Conservation (phyloP, 768 basidiomycete species). For the Tulasnella sp. region DNA sequence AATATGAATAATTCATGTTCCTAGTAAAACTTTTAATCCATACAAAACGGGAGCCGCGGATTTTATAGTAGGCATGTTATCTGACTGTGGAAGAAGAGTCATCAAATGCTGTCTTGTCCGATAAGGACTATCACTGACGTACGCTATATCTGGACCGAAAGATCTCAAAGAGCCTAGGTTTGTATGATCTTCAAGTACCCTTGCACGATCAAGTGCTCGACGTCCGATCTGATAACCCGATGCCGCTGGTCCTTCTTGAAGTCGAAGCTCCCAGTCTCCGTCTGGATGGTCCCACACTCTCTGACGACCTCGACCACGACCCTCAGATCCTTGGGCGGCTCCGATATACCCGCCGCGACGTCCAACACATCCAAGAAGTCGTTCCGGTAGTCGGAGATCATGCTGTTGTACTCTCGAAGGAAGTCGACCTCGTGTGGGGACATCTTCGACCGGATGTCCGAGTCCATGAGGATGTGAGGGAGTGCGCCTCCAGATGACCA, state of each 20-base stretch:
- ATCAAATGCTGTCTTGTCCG: too few species aligned
- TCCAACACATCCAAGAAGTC: slow-evolving; percentile 75
- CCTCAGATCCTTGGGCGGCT: slow-evolving; percentile 82
- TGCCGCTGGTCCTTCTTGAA: slow-evolving; percentile 85
- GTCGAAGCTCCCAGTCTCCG: slow-evolving; percentile 82
- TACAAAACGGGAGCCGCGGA: too few species aligned
- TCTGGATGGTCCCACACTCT: slow-evolving; percentile 87
- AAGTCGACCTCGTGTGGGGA: slow-evolving; percentile 79
- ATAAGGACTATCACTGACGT: too few species aligned
- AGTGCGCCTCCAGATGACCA: slow-evolving; percentile 84
- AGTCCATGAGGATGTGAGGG: slow-evolving; percentile 62
- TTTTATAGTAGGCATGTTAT: too few species aligned
- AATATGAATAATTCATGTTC: too few species aligned
- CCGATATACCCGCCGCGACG: slow-evolving; percentile 68
- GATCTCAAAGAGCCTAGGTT: too few species aligned
- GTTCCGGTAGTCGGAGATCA: slow-evolving; percentile 72
- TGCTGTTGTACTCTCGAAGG: slow-evolving; percentile 64
- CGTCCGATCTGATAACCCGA: slow-evolving; percentile 75
- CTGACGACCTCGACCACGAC: slow-evolving; percentile 75
- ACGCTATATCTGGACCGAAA: too few species aligned
- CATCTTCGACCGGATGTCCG: slow-evolving; percentile 58
- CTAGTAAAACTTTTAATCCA: too few species aligned
- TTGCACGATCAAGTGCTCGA: slow-evolving; percentile 89
- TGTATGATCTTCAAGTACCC: slow-evolving; percentile 84
- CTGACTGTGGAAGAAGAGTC: too few species aligned